Conservation (phyloP, 768 basidiomycete species). For the Macrolepiota albuminosa region DNA sequence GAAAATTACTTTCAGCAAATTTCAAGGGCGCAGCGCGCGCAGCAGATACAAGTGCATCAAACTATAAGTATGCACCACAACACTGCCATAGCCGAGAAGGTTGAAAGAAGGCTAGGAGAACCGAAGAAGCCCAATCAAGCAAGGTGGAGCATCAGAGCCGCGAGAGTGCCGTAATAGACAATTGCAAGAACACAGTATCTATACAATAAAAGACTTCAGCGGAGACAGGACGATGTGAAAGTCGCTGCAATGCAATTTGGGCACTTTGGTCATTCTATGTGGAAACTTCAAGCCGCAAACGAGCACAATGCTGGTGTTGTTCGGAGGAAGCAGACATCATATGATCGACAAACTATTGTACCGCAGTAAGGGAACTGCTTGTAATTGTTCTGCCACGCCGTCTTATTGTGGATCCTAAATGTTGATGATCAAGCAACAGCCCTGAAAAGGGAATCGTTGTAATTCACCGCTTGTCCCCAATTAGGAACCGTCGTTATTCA, state of each 20-base stretch:
- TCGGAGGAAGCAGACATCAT: not conserved
- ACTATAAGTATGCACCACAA: not conserved
- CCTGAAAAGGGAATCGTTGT: slow-evolving; percentile 27
- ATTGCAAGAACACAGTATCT: not conserved
- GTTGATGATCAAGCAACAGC: slow-evolving; percentile 4
- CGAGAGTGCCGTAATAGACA: not conserved
- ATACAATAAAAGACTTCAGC: not conserved
- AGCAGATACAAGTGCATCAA: not conserved
- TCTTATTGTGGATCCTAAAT: not conserved
- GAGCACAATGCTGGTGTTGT: not conserved
- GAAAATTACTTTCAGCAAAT: not conserved
- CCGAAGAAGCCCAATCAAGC: not conserved
- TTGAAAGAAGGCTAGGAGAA: not conserved
- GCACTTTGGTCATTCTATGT: not conserved
- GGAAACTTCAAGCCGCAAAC: not conserved
- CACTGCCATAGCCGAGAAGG: not conserved
- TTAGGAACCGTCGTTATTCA: slow-evolving; percentile 17
- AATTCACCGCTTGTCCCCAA: slow-evolving; percentile 26
- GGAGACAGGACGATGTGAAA: not conserved
- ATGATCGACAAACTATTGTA: not conserved
- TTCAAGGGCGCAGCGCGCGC: too few species aligned
- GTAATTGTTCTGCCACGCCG: slow-evolving; percentile 2
- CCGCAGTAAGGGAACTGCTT: not conserved
- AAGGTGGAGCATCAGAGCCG: not conserved
- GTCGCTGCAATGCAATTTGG: not conserved